Evolutionary conservation across 768 basidiomycete genomes (phyloP).

Genomic region (Agaricus subrufescens): DNA sequence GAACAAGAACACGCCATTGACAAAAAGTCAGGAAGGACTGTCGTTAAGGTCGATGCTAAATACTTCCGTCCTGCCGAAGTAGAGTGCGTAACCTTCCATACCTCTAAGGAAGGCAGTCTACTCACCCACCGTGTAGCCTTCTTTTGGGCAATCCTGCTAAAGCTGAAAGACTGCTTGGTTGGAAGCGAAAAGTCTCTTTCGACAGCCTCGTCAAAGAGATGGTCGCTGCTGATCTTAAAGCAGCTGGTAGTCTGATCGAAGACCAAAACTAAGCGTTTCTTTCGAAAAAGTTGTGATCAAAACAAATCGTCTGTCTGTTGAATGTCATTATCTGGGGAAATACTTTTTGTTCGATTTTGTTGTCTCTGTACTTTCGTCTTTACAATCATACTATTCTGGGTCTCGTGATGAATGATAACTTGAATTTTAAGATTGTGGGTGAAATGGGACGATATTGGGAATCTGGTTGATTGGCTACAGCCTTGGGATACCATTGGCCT

Average conservation of each 20-base stretch:
- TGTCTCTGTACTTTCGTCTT: too few relatives aligned
- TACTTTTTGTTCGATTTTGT: too few relatives aligned
- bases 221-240: constrained; percentile 79
- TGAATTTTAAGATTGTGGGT: too few relatives aligned
- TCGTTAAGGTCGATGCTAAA: constrained; percentile 81
- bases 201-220: constrained; percentile 87
- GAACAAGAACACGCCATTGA: constrained; percentile 76
- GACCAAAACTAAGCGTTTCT: constrained; percentile 62
- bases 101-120: neutral
- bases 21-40: constrained; percentile 56
- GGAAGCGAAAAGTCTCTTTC: constrained; percentile 86
- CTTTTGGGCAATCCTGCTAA: constrained; percentile 87
- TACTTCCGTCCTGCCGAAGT: constrained; percentile 98
- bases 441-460: too few relatives aligned
- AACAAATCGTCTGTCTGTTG: too few relatives aligned
- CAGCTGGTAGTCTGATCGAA: constrained; percentile 69
- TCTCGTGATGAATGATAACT: too few relatives aligned
- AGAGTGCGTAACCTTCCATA: constrained; percentile 53
- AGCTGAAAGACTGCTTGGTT: constrained; percentile 83
- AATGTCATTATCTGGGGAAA: too few relatives aligned
- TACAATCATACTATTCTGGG: too few relatives aligned
- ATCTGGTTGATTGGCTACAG: too few relatives aligned
- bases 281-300: too few relatives aligned
- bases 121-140: constrained; percentile 25
- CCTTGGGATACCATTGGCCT: too few relatives aligned